Evolutionary conservation across 2,329 filamentous ascomycete genomes (phyloP).

Genomic region (Fusarium multiceps): DNA sequence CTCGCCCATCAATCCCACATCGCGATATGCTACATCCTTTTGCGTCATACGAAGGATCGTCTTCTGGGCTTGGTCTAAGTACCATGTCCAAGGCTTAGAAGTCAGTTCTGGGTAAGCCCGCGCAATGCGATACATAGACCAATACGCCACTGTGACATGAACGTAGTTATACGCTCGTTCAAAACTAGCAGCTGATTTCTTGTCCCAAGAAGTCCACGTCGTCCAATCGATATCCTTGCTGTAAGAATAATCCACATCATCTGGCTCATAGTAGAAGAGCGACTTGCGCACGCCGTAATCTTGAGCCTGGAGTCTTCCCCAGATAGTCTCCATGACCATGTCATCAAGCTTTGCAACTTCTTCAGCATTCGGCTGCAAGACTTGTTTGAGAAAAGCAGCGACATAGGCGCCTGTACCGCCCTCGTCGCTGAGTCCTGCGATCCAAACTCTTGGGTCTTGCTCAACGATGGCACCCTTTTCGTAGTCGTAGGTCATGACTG

Average conservation of each 20-base stretch:
- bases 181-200: constrained; percentile 56
- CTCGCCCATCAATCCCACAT: constrained; percentile 69
- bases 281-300: constrained; percentile 65
- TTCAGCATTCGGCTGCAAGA: constrained; percentile 58
- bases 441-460: constrained; percentile 65
- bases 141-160: constrained; percentile 66
- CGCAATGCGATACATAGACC: constrained; percentile 66
- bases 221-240: constrained; percentile 58
- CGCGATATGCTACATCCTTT: constrained; percentile 56
- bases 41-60: constrained; percentile 58
- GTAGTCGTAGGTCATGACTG: constrained; percentile 68
- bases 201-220: constrained; percentile 64
- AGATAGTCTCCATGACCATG: constrained; percentile 64
- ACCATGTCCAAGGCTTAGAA: constrained; percentile 63
- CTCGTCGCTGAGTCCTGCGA: constrained; percentile 70
- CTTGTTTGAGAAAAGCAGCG: constrained; percentile 66
- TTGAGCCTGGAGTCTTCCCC: constrained; percentile 59
- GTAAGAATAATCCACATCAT: constrained; percentile 58
- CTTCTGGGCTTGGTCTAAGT: constrained; percentile 64
- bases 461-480: constrained; percentile 56
- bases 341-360: constrained; percentile 65
- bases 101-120: constrained; percentile 60
- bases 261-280: constrained; percentile 67
- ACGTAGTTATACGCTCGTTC: constrained; percentile 70
- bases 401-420: constrained; percentile 67